Evolutionary conservation across 2,329 filamentous ascomycete genomes (phyloP).

Genomic region (Alternaria sp.): DNA sequence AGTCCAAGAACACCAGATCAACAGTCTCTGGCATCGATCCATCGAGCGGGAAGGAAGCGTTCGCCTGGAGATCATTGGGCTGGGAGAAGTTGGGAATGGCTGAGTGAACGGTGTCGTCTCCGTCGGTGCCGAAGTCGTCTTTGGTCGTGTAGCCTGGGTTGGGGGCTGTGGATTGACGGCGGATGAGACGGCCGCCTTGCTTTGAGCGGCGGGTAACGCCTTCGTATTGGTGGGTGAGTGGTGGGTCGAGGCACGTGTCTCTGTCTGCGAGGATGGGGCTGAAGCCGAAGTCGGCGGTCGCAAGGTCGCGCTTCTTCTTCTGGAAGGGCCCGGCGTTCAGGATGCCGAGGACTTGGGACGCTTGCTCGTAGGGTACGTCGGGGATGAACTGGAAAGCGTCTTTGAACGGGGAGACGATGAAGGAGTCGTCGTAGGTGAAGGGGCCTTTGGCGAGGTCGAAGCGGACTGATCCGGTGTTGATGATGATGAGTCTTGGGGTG

Average conservation of each 20-base stretch:
- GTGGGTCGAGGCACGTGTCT: conserved; percentile 60
- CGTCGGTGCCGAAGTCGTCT: conserved; percentile 64
- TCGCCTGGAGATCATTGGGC: conserved; percentile 60
- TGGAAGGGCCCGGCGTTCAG: conserved; percentile 55
- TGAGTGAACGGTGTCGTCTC: conserved; percentile 63
- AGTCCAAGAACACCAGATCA: conserved; percentile 63
- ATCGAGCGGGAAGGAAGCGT: conserved; percentile 56
- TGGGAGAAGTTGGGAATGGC: conserved; percentile 56
- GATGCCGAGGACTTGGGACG: conserved; percentile 48
- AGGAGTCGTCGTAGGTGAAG: conserved; percentile 63
- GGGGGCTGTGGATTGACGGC: conserved; percentile 54
- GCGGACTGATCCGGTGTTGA: conserved; percentile 66
- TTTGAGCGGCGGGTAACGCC: conserved; percentile 34
- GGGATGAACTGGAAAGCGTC: conserved; percentile 62
- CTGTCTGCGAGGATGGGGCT: conserved; percentile 45
- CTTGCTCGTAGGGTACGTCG: conserved; percentile 58
- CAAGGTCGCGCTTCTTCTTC: conserved; percentile 44
- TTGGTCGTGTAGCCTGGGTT: conserved; percentile 61
- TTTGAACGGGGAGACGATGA: conserved; percentile 63
- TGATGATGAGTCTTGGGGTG: conserved; percentile 62
- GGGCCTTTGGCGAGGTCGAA: conserved; percentile 69
- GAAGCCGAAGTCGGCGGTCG: conserved; percentile 45
- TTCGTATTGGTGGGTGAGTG: conserved; percentile 38
- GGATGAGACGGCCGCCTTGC: conserved; percentile 52
- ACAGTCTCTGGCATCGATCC: conserved; percentile 54